A percentile compares a stretch with the other conserved stretches of the same genome.
Conservation (phyloP, 1,284 basidiomycete genomes). For the Filobasidium uniguttulatum region DNA sequence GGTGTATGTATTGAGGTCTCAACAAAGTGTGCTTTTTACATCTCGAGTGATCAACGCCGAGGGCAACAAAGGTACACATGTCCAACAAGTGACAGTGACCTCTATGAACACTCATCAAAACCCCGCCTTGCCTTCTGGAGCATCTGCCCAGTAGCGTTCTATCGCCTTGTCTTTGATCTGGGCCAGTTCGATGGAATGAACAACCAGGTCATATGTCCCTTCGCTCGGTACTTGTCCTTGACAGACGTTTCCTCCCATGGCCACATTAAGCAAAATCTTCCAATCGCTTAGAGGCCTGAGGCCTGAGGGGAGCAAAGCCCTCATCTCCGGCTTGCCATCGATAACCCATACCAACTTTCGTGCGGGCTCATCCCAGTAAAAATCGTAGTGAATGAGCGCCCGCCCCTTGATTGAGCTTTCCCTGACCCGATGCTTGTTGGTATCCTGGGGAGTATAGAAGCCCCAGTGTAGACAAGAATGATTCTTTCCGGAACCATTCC, state of each 20-base stretch:
- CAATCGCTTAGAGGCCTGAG: conserved; percentile 9
- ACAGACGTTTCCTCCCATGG: conserved; percentile 9
- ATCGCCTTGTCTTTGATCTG: not conserved
- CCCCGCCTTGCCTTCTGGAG: not conserved
- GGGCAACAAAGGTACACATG: too few relatives aligned
- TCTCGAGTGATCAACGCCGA: too few relatives aligned
- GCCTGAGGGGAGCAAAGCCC: conserved; percentile 4
- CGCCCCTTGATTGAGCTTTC: conserved; percentile 1
- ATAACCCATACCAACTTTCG: conserved; percentile 9
- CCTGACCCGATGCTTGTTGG: conserved; percentile 10
- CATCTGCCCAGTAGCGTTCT: not conserved
- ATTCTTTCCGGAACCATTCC: conserved; percentile 9
- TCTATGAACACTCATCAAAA: too few relatives aligned
- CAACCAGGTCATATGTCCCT: conserved; percentile 7
- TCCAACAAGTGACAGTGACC: too few relatives aligned
- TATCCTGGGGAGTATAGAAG: conserved; percentile 4
- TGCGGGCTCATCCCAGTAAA: conserved; percentile 5
- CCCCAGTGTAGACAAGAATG: conserved; percentile 13
- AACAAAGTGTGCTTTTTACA: too few relatives aligned
- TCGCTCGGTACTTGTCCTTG: conserved; percentile 7
- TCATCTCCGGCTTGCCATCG: conserved; percentile 6
- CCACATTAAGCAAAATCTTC: conserved; percentile 10
- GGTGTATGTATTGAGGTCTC: too few relatives aligned
- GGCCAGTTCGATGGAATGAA: not conserved
- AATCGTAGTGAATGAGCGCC: not conserved